Evolutionary conservation across 108 stramenopile species (phyloP), one percentile per base, ranked within the genome.

Genomic region (Nitzschia putrida): DNA sequence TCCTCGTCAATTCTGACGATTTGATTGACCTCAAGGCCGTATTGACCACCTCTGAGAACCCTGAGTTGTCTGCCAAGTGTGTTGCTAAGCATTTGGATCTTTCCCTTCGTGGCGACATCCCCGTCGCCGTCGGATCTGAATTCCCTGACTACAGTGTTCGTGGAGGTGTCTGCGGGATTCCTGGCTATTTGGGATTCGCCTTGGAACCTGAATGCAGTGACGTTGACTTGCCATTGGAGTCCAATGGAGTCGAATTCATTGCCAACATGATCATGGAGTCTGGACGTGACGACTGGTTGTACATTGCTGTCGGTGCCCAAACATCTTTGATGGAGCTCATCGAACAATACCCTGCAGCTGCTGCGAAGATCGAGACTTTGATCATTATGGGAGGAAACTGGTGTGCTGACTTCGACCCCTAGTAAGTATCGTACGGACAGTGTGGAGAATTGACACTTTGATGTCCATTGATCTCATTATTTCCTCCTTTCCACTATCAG

Each of bases 311-410:
- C 0, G 77, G 77, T 38, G 77, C 66, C 20, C 64, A 61, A 53
- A 26, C 71, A 7, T 43, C 53, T 29, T 22, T 72, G 16, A 12
- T 42, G 24, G 40, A 41, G 3, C 58, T 78, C 20, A 72, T 73
- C 50, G 64, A 72, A 37, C 1, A 59, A 2, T 65, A 60, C 25
- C 64, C 69, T 23, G 76, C 56, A 12, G 76, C 61, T 7, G 64
- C 56, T 11, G 34, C 40, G 24, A 66, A 68, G 26, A 72, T 78
- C 43, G 39, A 50, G 2, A 72, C 57, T 7, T 24, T 78, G 41
- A 53, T 78, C 0, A 34, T 78, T 37, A 78, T 78, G 77, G 77
- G 38, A 16, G 77, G 77, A 53, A 72, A 78, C 44, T 78, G 29
- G 39, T 72, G 77, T 45, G 52, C 63, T n/a, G 71, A 58, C 45